Base-by-base conservation (phyloP, 306 rosid genomes). In the Rosa rugosa region DNA sequence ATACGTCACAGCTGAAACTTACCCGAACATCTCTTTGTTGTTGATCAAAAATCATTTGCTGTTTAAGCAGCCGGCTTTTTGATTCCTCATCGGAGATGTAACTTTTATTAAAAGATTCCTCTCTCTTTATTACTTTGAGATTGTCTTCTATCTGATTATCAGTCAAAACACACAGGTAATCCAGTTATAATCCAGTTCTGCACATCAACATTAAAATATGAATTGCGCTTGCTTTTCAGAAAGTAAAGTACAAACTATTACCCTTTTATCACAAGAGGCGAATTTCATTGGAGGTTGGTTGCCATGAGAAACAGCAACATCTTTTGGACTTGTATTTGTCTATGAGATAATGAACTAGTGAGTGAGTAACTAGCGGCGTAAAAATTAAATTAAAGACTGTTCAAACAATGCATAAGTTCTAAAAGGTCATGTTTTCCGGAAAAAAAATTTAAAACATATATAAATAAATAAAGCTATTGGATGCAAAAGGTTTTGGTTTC, bases 1-100 rank as follows among this genome's bases (percentile, higher is more conserved):
- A 47, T 62, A 79, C 42, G 50, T 77, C 67, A 71, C 53, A 41
- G 81, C 22, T 80, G 76, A 76, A 83, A 63, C 83, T 5, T 84
- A 89, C 99, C 80, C 82, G 87, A 82, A 94, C 86, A 77, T 94
- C 92, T 85, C 79, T 87, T 76, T 92, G 92, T 74, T 93, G 97
- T 76, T 85, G 87, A 88, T 94, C 93, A 77, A 92, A 94, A 57
- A 86, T 85, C 85, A 75, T 82, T 83, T 91, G 79, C 78, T 91
- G 89, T 82, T 87, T 91, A 69, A 84, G 72, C 64, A 85, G 88
- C 82, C 80, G 82, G 54, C 76, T 71, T 80, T 88, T 87, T 16
- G 86, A 83, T 73, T 89, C 87, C 88, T 91, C 93, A 18, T 87
- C 89, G 34, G 86, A 75, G 46, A 88, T 77, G 71, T 64, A 71